Conservation (phyloP, 805 yeast genomes). For the Candida parachauliodes region DNA sequence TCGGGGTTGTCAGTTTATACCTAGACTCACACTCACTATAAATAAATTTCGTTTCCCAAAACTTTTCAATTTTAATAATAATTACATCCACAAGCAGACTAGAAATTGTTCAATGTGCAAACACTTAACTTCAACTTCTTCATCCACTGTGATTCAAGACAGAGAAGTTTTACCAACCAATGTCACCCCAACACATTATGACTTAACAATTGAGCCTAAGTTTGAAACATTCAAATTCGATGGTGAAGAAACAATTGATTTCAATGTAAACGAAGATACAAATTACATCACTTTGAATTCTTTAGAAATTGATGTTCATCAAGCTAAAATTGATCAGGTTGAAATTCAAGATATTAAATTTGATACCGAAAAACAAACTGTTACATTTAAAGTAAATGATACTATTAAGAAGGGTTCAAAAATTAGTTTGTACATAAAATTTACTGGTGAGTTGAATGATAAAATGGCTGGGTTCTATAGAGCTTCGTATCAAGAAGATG, state of each 20-base stretch:
- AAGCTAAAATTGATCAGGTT: slow-evolving; percentile 38
- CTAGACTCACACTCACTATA: neutral
- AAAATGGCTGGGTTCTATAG: slow-evolving; percentile 84
- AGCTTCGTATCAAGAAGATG: slow-evolving; percentile 60
- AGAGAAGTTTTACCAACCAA: slow-evolving; percentile 43
- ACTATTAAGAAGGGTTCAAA: slow-evolving; percentile 31
- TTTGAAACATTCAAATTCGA: slow-evolving; percentile 55
- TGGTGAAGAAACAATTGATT: slow-evolving; percentile 53
- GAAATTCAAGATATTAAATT: slow-evolving; percentile 19
- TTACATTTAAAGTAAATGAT: slow-evolving; percentile 38
- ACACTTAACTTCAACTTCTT: slow-evolving; percentile 9
- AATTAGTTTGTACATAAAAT: slow-evolving; percentile 47
- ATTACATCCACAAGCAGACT: too few species aligned
- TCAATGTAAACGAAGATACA: slow-evolving; percentile 48
- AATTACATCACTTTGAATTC: slow-evolving; percentile 53
- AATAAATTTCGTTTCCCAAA: neutral
- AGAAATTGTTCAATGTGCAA: slow-evolving; percentile 12
- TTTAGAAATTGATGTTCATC: slow-evolving; percentile 59
- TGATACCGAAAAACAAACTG: slow-evolving; percentile 37
- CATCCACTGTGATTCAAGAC: slow-evolving; percentile 16
- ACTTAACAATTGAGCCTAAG: slow-evolving; percentile 38
- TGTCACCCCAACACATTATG: slow-evolving; percentile 41
- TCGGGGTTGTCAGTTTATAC: neutral
- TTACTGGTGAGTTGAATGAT: slow-evolving; percentile 64
- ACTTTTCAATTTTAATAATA: too few species aligned